Evolutionary conservation across 768 basidiomycete species (phyloP), one percentile per base, ranked within the genome.

Genomic region (Suillus tomentosus): DNA sequence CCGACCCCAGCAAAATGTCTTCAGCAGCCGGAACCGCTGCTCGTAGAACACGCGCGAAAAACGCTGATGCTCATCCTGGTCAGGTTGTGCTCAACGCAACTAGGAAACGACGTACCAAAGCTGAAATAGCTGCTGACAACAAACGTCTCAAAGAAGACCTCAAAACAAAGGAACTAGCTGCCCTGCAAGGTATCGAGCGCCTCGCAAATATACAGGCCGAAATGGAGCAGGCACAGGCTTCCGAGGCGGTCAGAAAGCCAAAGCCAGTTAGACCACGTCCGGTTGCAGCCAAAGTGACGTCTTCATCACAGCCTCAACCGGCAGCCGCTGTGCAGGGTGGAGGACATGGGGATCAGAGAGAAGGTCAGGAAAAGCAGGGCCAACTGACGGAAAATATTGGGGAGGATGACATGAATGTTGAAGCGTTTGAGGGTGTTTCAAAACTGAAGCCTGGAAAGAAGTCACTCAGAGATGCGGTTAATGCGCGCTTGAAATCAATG

Each of bases 71-170:
- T 4, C n/a, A 47, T 47, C 45, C 45, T 47, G 45, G 45, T 47
- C 45, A 22, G n/a, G 4, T n/a, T 13, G n/a, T 22, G 2, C n/a
- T 47, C 10, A 47, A 47, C 9, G 11, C 50, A 36, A 27, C 17
- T 11, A 36, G 37, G 42, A 47, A 47, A 13, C 10, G 5, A 22
- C 3, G 45, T 22, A 47, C 45, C 60, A 65, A 67, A 58, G 64
- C 56, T 8, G 27, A 67, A 50, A 65, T 63, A 39, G 63, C 64
- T 27, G 61, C 37, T 24, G 57, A 67, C 9, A 43, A 67, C 61
- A 58, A 65, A 22, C 31, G 2, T 24, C 57, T 61, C 34, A 53
- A 47, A n/a, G 61, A 61, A 15, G 61, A 55, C 3, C 40, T 55
- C n/a, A 40, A 43, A n/a, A 48, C 61, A 11, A 43, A 67, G 27